Evolutionary conservation across 75 land plant species (phyloP), one percentile per base, ranked within the genome.

Genomic region (Ceratopteris richardii): DNA sequence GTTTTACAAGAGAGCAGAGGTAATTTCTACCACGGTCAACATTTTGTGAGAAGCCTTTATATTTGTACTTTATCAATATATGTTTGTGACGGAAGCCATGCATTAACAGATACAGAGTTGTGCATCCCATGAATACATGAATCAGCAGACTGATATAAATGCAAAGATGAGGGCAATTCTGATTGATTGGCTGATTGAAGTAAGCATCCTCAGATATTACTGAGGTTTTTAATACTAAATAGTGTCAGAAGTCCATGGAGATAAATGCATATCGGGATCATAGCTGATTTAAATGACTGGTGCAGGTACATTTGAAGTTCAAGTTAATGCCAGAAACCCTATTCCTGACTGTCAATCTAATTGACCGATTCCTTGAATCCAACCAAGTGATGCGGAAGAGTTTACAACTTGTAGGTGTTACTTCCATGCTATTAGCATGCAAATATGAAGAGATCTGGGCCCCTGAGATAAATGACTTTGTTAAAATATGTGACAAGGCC

Each of bases 371-470:
- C 55, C 58, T 92, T 26, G 68, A 67, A 11, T 41, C 59, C 0
- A 79, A 78, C 40, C 60, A 36, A 0, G 87, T 88, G n/a, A 60
- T 76, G 19, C 75, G 97, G 50, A 92, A 88, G 70, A 74, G 85
- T 51, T 83, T 92, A 37, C 97, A 92, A 50, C 70, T 92, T 31
- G 97, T 92, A 25, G 97, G 97, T 0, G 77, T 92, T 9, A 85
- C 85, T 16, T 89, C 97, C 10, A 80, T 92, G 97, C 89, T 92
- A 4, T 62, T 92, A 27, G 97, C 97, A 0, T 95, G 90, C 72
- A 92, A 92, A 54, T 92, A 88, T 61, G 95, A 92, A 63, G 97
- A 92, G 59, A 85, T 92, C 1, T 74, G 78, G 46, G 97, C 92
- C 21, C 97, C 97, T 18, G 72, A 75, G 16, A 81, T 86, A 2